Base-by-base conservation (phyloP, 1,139 yeast genomes). In the Yamadazyma sp. region DNA sequence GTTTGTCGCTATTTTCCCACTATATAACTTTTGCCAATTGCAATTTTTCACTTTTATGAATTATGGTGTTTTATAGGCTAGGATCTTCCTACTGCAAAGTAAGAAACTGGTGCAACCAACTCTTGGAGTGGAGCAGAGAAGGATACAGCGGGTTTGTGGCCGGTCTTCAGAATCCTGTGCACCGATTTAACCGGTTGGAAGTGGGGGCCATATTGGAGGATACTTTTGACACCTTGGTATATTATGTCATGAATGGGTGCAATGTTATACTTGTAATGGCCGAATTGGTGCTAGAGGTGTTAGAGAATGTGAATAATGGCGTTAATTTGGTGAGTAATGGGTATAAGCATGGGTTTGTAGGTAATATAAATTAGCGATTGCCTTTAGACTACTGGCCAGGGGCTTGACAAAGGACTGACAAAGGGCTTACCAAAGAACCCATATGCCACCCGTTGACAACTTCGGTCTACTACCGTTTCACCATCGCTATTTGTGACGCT, bases 321-420 rank as follows among this genome's bases (percentile, higher is more conserved):
- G 51, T 57, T 38, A 47, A 52, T 32, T 54, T 63, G 34, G 45
- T 62, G 24, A 50, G 51, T 32, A 43, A 57, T 12, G 53, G 63
- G 22, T 51, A 62, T 41, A 54, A 55, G 41, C 63, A 60, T 43
- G 59, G 59, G 47, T 52, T 62, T 49, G 53, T 57, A 47, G 56
- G 59, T 34, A 61, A 62, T 38, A 62, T 62, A 32, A 62, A 62
- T 41, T 62, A 43, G 32, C n/a, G n/a, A n/a, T n/a, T n/a, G n/a
- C n/a, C n/a, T n/a, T n/a, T n/a, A n/a, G n/a, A n/a, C n/a, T n/a
- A n/a, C n/a, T n/a, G n/a, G n/a, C n/a, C n/a, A n/a, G n/a, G n/a
- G n/a, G n/a, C n/a, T n/a, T n/a, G n/a, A n/a, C n/a, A n/a, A n/a
- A n/a, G n/a, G n/a, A n/a, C n/a, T n/a, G n/a, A n/a, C n/a, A n/a